A percentile compares a stretch with the other conserved stretches of the same genome.
Evolutionary conservation across 495 filamentous ascomycete genomes (phyloP).

Genomic region (Apodospora peruviana): DNA sequence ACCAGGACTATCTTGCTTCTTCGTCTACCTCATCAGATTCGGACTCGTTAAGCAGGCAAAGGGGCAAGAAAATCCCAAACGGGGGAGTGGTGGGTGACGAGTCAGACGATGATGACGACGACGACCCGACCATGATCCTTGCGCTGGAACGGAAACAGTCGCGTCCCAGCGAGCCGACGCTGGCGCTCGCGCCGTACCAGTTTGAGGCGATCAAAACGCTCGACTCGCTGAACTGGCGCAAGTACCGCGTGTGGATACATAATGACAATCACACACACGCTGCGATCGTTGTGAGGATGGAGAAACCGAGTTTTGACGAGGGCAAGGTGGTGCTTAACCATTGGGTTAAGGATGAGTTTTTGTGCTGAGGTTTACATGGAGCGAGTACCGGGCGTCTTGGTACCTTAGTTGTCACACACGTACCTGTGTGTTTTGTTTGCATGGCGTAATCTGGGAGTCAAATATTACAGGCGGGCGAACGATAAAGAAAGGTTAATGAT

Average conservation of each 20-base stretch:
- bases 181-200: conserved; percentile 74
- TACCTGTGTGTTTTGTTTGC: no score
- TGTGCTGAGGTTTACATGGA: conserved; percentile 9
- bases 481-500: no score
- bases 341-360: conserved; percentile 73
- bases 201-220: conserved; percentile 76
- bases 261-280: conserved; percentile 76
- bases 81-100: background rate
- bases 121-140: conserved; percentile 17
- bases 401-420: no score
- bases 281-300: conserved; percentile 75
- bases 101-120: conserved; percentile 14
- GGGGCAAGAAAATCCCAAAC: no score
- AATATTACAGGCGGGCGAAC: no score
- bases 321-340: conserved; percentile 75
- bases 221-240: conserved; percentile 68
- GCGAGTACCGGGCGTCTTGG: no score
- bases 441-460: no score
- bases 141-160: conserved; percentile 34
- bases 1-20: conserved; percentile 51
- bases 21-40: background rate
- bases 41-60: background rate
- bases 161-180: conserved; percentile 46
- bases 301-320: conserved; percentile 60
- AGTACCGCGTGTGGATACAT: conserved; percentile 84